A percentile compares a stretch with the other conserved stretches of the same genome.
These are phyloP conservation scores for Sporothrix mexicana DNA, from an alignment of 2,329 filamentous ascomycete genomes.

Conservation along the genomic window DNA sequence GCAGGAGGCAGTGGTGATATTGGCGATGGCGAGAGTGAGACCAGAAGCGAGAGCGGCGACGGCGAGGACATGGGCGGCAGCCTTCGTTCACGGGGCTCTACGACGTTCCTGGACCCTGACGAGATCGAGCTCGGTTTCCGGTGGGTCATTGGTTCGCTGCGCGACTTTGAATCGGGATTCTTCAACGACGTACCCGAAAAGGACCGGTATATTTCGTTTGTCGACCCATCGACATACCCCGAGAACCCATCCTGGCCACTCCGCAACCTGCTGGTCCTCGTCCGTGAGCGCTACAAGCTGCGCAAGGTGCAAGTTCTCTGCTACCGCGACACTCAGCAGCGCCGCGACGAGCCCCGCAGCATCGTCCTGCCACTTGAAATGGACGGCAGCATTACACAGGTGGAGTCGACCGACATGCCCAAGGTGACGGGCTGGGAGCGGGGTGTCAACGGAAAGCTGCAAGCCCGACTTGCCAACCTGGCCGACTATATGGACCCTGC, in stretches of 20 bases:
- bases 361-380: slow-evolving; percentile 73
- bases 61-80: slow-evolving; percentile 45
- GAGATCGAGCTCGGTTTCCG: slow-evolving; percentile 65
- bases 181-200: slow-evolving; percentile 74
- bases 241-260: slow-evolving; percentile 91
- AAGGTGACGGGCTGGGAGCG: slow-evolving; percentile 97
- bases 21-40: slow-evolving; percentile 35
- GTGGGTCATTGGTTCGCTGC: slow-evolving; percentile 80
- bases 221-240: slow-evolving; percentile 88
- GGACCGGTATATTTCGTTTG: slow-evolving; percentile 84
- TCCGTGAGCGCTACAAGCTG: slow-evolving; percentile 80
- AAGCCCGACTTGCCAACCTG: slow-evolving; percentile 78
- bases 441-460: slow-evolving; percentile 76
- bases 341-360: slow-evolving; percentile 80
- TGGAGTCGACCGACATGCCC: slow-evolving; percentile 65
- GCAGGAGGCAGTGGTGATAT: slow-evolving; percentile 45
- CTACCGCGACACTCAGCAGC: slow-evolving; percentile 82
- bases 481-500: slow-evolving; percentile 92
- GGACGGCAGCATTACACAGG: slow-evolving; percentile 52
- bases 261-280: slow-evolving; percentile 83
- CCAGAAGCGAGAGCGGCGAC: slow-evolving; percentile 36
- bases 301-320: slow-evolving; percentile 82
- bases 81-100: slow-evolving; percentile 42
- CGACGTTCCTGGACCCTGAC: slow-evolving; percentile 57
- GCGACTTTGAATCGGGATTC: slow-evolving; percentile 83